Base-by-base conservation (phyloP, 2,329 filamentous ascomycete genomes). In the Helotiales sp. region DNA sequence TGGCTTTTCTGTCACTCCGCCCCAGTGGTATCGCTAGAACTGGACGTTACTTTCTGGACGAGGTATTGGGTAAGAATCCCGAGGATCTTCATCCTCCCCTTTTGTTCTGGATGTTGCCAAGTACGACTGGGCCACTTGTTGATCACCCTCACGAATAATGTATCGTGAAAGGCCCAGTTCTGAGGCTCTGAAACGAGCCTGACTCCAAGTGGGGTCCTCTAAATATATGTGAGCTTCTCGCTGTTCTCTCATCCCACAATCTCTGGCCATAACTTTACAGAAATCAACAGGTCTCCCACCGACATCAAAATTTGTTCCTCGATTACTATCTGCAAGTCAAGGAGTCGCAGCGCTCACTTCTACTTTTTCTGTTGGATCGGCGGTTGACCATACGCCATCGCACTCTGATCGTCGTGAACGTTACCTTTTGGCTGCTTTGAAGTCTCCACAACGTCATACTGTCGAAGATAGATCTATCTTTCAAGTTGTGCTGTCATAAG, bases 181-280 rank as follows among this genome's bases (percentile, higher is more conserved):
- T 48, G 46, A 31, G 46, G 46, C 46, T 47, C 44, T 47, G 44
- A 47, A 31, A 47, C 46, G 46, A 17, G 29, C 15, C n/a, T 30
- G 19, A 25, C 40, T 30, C 46, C 46, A 48, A 48, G 46, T 48
- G 46, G 46, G 19, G 29, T 24, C n/a, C n/a, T n/a, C 25, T 31
- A 48, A 25, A 31, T 48, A 31, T 48, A 48, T 6, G 25, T 17
- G 15, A 48, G 13, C 46, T 33, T 31, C n/a, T n/a, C 17, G 6
- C 3, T 31, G 46, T 27, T 30, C 25, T 48, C 46, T 48, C 46
- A 48, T 30, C 10, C 13, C 19, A 44, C 40, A 15, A 5, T 44
- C 27, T 27, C n/a, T 25, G 22, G 22, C 40, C 22, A 44, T 25
- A 19, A 25, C 4, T 19, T 10, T 40, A 9, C 17, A 15, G 13